Evolutionary conservation across 441 rosid genomes (phyloP), one percentile per base, ranked within the genome.

Genomic region (Gossypium schwendimanii): DNA sequence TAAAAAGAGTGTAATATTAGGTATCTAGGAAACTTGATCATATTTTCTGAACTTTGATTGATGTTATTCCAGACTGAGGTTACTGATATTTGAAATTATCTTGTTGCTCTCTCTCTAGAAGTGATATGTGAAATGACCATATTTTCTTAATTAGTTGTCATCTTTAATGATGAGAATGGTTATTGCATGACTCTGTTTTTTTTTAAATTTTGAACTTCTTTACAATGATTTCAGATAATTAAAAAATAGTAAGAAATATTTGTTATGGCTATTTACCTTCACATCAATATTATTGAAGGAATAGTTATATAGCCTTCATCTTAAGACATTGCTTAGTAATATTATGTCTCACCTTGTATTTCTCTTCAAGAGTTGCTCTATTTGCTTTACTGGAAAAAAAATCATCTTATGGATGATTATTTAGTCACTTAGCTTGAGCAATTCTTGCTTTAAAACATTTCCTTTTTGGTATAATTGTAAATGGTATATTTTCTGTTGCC

Each of bases 301-400:
- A 50, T 67, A 28, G 17, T 52, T 52, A 45, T 52, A 28, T 49
- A 20, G 26, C 60, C 71, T 26, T 54, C 59, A 50, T 17, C 24
- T 8, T 67, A 67, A 67, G 59, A 24, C 60, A 28, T 28, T 17
- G 47, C 45, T 52, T 52, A 52, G 33, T 31, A 68, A 68, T 45
- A 31, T 52, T 18, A 31, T 0, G 26, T 31, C 53, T 49, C 45
- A 17, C 72, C 71, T 68, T 68, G 15, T 52, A 28, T 68, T 7
- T 15, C 58, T 68, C 71, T 50, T 68, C 57, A 17, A 65, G 71
- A 26, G 59, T 67, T 49, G 44, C 59, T 26, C 23, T 49, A 50
- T 67, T 67, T 12, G 0, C 24, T 23, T 18, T 45, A n/a, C 41
- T 24, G 55, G 17, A 1, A 39, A 26, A 2, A 66, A 10, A 50